Percentiles rank a stretch among this genome's conserved stretches.
Evolutionary conservation across 495 filamentous ascomycete species (phyloP).

Genomic region (Penicillium diatomitis): DNA sequence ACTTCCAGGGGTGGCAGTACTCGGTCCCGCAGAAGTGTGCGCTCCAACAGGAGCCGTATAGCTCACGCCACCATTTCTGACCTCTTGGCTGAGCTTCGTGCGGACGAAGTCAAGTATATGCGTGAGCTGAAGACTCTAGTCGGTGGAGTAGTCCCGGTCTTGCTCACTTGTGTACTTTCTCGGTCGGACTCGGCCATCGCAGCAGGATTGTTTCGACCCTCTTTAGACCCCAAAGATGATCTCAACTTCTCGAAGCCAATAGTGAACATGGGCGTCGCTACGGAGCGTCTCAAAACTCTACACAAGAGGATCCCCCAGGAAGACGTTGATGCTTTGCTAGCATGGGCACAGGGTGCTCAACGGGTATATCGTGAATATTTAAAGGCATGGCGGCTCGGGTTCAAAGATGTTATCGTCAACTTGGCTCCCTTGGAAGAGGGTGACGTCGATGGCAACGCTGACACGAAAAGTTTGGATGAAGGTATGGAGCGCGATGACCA

Average conservation of each 20-base stretch:
- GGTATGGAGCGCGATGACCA: constrained; percentile 67
- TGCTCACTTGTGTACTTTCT: constrained; percentile 76
- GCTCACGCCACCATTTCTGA: constrained; percentile 59
- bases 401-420: constrained; percentile 91
- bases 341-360: constrained; percentile 71
- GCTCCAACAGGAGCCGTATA: constrained; percentile 57
- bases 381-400: constrained; percentile 83
- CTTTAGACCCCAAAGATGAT: constrained; percentile 43
- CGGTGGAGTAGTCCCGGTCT: constrained; percentile 90
- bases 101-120: constrained; percentile 84
- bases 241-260: constrained; percentile 75
- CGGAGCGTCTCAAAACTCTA: constrained; percentile 71
- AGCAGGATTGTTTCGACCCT: constrained; percentile 56
- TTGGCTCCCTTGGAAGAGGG: constrained; percentile 62
- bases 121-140: constrained; percentile 89
- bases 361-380: constrained; percentile 83
- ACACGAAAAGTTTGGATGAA: constrained; percentile 51
- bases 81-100: constrained; percentile 68
- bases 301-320: constrained; percentile 72
- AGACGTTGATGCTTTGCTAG: constrained; percentile 56
- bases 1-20: constrained; percentile 57
- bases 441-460: constrained; percentile 33
- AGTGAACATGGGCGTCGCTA: constrained; percentile 83
- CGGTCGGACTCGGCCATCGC: constrained; percentile 56
- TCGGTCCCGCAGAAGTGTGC: constrained; percentile 61